These are phyloP conservation scores for Lenwebbia sp. DNA, from an alignment of 345 rosid genomes.

Conservation along the genomic window DNA sequence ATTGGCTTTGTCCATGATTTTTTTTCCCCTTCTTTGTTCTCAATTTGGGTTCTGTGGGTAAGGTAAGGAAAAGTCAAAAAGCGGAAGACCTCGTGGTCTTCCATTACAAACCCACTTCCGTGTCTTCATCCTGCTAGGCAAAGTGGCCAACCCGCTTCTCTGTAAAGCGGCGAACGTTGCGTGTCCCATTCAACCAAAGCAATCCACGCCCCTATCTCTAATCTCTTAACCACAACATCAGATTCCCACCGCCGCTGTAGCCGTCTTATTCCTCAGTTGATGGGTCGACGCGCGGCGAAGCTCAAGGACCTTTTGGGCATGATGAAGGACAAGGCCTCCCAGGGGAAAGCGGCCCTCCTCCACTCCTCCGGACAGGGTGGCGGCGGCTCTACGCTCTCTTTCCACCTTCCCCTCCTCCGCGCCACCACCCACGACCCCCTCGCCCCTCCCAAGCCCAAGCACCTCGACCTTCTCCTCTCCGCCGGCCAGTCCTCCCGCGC, in stretches of 20 bases:
- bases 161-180: neutral
- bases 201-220: neutral
- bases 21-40: neutral
- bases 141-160: neutral
- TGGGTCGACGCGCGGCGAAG: conserved; percentile 39
- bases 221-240: neutral
- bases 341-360: conserved; percentile 55
- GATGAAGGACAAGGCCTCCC: conserved; percentile 74
- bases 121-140: neutral
- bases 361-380: conserved; percentile 23
- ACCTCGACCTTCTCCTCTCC: conserved; percentile 49
- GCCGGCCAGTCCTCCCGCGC: conserved; percentile 64
- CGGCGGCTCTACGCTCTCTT: conserved; percentile 16
- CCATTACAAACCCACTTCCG: neutral
- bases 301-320: conserved; percentile 46
- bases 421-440: conserved; percentile 72
- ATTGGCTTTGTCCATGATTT: neutral
- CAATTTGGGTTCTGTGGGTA: neutral
- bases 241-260: neutral
- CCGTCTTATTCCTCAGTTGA: neutral
- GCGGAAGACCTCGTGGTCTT: neutral
- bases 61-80: neutral
- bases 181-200: neutral
- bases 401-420: conserved; percentile 50
- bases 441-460: conserved; percentile 40